A percentile compares a stretch with the other conserved stretches of the same genome.
These are phyloP conservation scores for Grosmannia clavigera DNA, from an alignment of 2,329 filamentous ascomycete species.

Conservation along the genomic window DNA sequence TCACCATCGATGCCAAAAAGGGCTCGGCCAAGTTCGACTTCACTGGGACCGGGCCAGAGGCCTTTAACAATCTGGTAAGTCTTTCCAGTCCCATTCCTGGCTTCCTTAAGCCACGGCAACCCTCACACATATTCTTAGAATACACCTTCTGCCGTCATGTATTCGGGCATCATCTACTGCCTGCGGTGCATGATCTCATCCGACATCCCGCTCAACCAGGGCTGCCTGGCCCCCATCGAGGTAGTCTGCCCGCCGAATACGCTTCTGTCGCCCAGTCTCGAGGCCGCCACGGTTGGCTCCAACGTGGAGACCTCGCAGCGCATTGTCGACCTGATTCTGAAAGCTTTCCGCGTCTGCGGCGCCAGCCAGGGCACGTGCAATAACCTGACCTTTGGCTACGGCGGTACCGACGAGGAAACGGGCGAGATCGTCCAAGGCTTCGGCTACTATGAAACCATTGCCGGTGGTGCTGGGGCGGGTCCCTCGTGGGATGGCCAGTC, in stretches of 20 bases:
- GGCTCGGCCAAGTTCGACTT: conserved; percentile 26
- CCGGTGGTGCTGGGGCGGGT: conserved; percentile 22
- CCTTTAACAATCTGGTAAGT: conserved; percentile 18
- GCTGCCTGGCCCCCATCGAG: conserved; percentile 22
- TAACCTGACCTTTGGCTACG: conserved; percentile 20
- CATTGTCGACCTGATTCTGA: conserved; percentile 16
- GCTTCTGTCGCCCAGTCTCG: conserved; percentile 19
- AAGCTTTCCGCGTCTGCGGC: conserved; percentile 15
- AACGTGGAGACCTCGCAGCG: conserved; percentile 18
- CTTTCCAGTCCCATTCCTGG: background rate
- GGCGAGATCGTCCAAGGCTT: conserved; percentile 16
- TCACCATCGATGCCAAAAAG: conserved; percentile 18
- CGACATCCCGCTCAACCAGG: conserved; percentile 27
- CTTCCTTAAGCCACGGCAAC: too few species aligned
- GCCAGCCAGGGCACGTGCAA: conserved; percentile 20
- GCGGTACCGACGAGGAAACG: conserved; percentile 5
- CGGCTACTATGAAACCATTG: conserved; percentile 20
- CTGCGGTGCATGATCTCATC: conserved; percentile 21
- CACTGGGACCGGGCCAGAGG: conserved; percentile 21
- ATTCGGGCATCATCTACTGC: conserved; percentile 23
- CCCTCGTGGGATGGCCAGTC: conserved; percentile 18
- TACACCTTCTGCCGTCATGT: conserved; percentile 3
- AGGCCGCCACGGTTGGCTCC: conserved; percentile 28
- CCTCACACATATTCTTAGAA: background rate
- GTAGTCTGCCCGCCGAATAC: conserved; percentile 18